These are phyloP conservation scores for Talaromyces albobiverticillius DNA, from an alignment of 2,329 filamentous ascomycete genomes.

Conservation along the genomic window DNA sequence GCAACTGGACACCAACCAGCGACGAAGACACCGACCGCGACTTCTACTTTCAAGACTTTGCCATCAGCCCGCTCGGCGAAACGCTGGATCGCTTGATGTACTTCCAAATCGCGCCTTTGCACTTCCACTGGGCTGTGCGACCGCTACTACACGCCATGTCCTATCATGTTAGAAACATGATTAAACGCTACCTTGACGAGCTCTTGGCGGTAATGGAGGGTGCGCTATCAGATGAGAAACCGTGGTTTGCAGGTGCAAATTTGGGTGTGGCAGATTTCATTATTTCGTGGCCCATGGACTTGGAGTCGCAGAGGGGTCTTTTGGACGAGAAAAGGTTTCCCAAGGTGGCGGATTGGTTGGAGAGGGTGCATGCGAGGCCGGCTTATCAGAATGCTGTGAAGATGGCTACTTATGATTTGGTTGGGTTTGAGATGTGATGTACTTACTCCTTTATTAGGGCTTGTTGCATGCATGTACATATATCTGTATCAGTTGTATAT, in stretches of 20 bases:
- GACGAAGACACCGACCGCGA: slow-evolving; percentile 20
- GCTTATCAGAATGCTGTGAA: slow-evolving; percentile 30
- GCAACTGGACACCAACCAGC: slow-evolving; percentile 19
- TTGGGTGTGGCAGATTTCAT: slow-evolving; percentile 34
- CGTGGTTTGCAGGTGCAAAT: slow-evolving; percentile 30
- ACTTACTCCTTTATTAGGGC: no score
- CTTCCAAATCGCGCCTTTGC: slow-evolving; percentile 21
- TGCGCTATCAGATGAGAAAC: slow-evolving; percentile 22
- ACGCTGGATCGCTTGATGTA: slow-evolving; percentile 18
- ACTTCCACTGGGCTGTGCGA: slow-evolving; percentile 21
- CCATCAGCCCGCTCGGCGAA: slow-evolving; percentile 17
- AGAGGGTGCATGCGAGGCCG: slow-evolving; percentile 24
- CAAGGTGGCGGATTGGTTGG: slow-evolving; percentile 30
- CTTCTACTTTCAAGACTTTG: slow-evolving; percentile 25
- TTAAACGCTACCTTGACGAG: slow-evolving; percentile 17
- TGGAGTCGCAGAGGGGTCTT: slow-evolving; percentile 26
- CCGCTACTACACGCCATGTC: slow-evolving; percentile 19
- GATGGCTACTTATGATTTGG: slow-evolving; percentile 32
- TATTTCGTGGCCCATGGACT: slow-evolving; percentile 33
- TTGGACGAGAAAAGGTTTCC: slow-evolving; percentile 31
- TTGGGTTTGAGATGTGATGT: slow-evolving; percentile 4
- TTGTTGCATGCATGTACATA: no score
- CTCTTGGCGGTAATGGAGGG: slow-evolving; percentile 24
- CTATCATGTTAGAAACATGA: slow-evolving; percentile 20
- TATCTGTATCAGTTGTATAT: no score